Evolutionary conservation across 768 basidiomycete species (phyloP).

Genomic region (Mycena amicta): DNA sequence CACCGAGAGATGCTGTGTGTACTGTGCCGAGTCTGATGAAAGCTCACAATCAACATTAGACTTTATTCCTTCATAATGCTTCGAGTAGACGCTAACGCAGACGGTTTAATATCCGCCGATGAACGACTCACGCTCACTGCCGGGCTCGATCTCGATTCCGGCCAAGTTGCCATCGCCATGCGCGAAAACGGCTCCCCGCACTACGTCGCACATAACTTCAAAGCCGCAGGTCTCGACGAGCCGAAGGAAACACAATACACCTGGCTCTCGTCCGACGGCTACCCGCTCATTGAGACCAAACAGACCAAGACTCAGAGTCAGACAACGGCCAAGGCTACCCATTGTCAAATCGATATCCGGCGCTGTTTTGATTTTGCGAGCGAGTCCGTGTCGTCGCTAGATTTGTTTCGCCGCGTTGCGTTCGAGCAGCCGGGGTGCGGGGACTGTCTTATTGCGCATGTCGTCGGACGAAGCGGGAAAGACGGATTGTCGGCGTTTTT

Average conservation of each 20-base stretch:
- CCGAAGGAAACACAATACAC: constrained; percentile 16
- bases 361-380: constrained; percentile 10
- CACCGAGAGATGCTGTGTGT: constrained; percentile 19
- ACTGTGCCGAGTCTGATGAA: not conserved
- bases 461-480: constrained; percentile 12
- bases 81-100: constrained; percentile 17
- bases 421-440: constrained; percentile 20
- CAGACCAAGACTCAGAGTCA: too few species aligned
- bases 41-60: not conserved
- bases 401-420: constrained; percentile 16
- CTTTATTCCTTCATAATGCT: constrained; percentile 19
- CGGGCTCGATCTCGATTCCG: constrained; percentile 13
- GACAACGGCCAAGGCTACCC: not conserved
- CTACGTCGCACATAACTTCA: constrained; percentile 4
- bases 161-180: constrained; percentile 1
- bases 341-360: constrained; percentile 9
- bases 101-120: constrained; percentile 12
- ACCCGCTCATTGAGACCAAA: constrained; percentile 14
- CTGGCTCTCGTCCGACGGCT: constrained; percentile 19
- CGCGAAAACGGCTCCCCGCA: constrained; percentile 12
- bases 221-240: not conserved
- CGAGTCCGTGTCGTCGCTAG: not conserved
- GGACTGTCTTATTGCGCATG: constrained; percentile 22
- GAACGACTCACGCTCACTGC: constrained; percentile 9
- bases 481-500: constrained; percentile 16